Percentiles rank a stretch among this genome's conserved stretches.
phyloP scores from a whole-genome alignment of 2,329 filamentous ascomycete species.

The Chaetothyriales sp. region DNA sequence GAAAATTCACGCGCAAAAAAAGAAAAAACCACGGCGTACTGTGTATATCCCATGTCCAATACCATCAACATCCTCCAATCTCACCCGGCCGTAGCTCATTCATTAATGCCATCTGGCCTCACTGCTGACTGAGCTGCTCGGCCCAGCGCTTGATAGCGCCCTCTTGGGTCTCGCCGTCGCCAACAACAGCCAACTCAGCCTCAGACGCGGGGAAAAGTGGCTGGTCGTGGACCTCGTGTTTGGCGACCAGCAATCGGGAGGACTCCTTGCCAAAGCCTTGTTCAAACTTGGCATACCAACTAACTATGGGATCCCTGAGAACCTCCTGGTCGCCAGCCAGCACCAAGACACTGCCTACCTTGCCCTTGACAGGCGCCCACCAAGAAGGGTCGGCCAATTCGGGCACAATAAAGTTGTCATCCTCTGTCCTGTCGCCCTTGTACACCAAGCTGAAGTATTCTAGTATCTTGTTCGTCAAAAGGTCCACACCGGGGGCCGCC shows the following conservation, averaged over 20 bases:
- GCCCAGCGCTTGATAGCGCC: constrained; percentile 8
- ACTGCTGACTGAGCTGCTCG: neutral
- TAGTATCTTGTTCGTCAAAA: constrained; percentile 2
- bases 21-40: too few species aligned
- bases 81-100: too few species aligned
- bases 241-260: constrained; percentile 4
- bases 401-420: constrained; percentile 6
- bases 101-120: too few species aligned
- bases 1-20: too few species aligned
- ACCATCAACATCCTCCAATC: too few species aligned
- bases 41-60: too few species aligned
- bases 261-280: constrained; percentile 1
- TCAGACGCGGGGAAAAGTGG: constrained; percentile 3
- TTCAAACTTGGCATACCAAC: constrained; percentile 7
- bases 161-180: constrained; percentile 3
- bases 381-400: constrained; percentile 4
- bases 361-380: constrained; percentile 4
- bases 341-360: constrained; percentile 6
- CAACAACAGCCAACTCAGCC: constrained; percentile 1
- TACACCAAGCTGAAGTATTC: constrained; percentile 7
- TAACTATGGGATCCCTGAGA: constrained; percentile 5
- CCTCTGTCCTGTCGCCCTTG: constrained; percentile 3
- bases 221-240: constrained; percentile 7
- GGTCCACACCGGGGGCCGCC: constrained; percentile 2
- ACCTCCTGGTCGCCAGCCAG: constrained; percentile 6